phyloP scores from a whole-genome alignment of 495 filamentous ascomycete genomes.

The Penicillium paradoxum region DNA sequence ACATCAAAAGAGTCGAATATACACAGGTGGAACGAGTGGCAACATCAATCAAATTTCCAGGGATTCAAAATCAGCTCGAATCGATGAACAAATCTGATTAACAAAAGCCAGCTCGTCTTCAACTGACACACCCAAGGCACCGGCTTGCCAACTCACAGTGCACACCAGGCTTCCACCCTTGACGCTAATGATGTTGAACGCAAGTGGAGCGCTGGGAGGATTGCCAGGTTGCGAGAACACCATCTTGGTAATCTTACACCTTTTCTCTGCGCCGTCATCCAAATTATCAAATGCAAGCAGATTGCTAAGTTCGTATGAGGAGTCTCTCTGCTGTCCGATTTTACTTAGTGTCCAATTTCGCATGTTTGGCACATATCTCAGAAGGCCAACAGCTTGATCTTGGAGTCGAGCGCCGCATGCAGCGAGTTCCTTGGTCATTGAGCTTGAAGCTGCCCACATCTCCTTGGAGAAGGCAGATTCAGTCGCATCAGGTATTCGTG shows the following conservation, averaged over 20 bases:
- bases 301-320: conserved; percentile 27
- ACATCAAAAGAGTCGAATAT: too few relatives aligned
- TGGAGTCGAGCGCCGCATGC: conserved; percentile 14
- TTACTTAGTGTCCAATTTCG: conserved; percentile 19
- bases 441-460: conserved; percentile 17
- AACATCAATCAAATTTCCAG: not conserved
- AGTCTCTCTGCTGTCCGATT: conserved; percentile 19
- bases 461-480: conserved; percentile 11
- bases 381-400: conserved; percentile 23
- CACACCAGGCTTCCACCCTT: conserved; percentile 18
- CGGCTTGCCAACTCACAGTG: conserved; percentile 22
- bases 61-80: conserved; percentile 14
- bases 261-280: not conserved
- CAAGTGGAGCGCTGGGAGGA: conserved; percentile 17
- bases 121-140: conserved; percentile 16
- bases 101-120: conserved; percentile 14
- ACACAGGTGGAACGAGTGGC: not conserved
- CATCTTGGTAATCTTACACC: conserved; percentile 24
- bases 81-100: conserved; percentile 15
- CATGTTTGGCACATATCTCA: conserved; percentile 22
- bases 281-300: conserved; percentile 19
- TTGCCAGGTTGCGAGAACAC: conserved; percentile 26
- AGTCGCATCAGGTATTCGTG: not conserved
- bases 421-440: conserved; percentile 18
- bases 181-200: conserved; percentile 26